Conservation (phyloP, 306 rosid species). For the Erythrophleum fordii region DNA sequence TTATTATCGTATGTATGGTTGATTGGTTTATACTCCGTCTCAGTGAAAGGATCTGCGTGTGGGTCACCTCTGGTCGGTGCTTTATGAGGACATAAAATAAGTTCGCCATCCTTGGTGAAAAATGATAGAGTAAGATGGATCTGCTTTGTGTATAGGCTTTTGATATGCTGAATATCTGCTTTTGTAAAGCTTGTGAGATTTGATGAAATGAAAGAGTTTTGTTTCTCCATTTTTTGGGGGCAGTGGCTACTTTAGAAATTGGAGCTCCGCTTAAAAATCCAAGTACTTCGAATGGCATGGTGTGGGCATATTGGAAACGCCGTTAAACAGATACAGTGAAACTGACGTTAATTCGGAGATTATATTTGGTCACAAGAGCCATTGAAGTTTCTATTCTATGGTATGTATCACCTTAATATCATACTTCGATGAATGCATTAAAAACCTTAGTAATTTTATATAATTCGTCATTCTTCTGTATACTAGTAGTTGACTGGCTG, state of each 20-base stretch:
- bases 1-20: conserved; percentile 55
- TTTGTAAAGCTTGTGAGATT: conserved; percentile 49
- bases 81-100: conserved; percentile 42
- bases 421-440: neutral
- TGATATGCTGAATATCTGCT: conserved; percentile 44
- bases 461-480: neutral
- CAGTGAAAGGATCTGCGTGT: conserved; percentile 33
- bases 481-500: neutral
- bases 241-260: neutral
- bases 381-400: neutral
- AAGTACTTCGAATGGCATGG: conserved; percentile 27
- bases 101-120: conserved; percentile 41
- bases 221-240: conserved; percentile 11
- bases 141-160: conserved; percentile 54
- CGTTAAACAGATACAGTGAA: neutral
- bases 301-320: conserved; percentile 19
- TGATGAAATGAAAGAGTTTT: conserved; percentile 45
- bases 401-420: neutral
- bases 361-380: neutral
- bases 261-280: conserved; percentile 14
- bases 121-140: conserved; percentile 48
- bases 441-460: neutral
- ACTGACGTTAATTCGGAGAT: neutral
- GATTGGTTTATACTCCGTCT: conserved; percentile 47
- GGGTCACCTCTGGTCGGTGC: conserved; percentile 48